phyloP scores from a whole-genome alignment of 441 rosid genomes.

The Gossypium schwendimanii region DNA sequence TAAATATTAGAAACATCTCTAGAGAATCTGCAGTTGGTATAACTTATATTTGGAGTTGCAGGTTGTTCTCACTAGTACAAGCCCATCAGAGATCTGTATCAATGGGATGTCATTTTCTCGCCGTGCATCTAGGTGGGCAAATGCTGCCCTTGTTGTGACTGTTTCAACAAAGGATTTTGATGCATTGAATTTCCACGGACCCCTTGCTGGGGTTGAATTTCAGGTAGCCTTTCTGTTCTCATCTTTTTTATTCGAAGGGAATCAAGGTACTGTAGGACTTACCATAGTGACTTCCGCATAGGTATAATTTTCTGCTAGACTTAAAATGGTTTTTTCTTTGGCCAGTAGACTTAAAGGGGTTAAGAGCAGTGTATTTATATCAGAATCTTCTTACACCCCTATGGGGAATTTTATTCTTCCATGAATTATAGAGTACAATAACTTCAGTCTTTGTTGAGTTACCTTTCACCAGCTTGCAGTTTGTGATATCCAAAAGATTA shows the following conservation, averaged over 20 bases:
- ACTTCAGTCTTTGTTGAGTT: background rate
- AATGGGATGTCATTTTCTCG: slow-evolving; percentile 97
- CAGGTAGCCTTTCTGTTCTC: slow-evolving; percentile 48
- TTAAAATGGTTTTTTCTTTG: background rate
- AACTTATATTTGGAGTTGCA: slow-evolving; percentile 24
- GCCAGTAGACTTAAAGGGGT: background rate
- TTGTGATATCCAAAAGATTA: background rate
- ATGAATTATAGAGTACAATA: background rate
- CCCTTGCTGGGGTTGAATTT: slow-evolving; percentile 84
- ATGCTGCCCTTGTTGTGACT: slow-evolving; percentile 80
- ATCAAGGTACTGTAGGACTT: background rate
- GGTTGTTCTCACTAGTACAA: slow-evolving; percentile 88
- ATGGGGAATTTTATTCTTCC: background rate
- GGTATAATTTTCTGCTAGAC: background rate
- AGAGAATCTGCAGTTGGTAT: background rate
- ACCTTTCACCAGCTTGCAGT: background rate
- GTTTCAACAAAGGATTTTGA: slow-evolving; percentile 67
- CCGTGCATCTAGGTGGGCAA: slow-evolving; percentile 91
- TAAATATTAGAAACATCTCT: background rate
- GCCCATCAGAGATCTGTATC: slow-evolving; percentile 77
- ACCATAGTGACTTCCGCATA: background rate
- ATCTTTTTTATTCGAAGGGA: slow-evolving; percentile 1
- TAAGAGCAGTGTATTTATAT: background rate
- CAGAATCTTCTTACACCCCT: background rate
- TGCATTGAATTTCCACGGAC: slow-evolving; percentile 57